Evolutionary conservation across 108 stramenopile genomes (phyloP).

Genomic region (Skeletonema tropicum): DNA sequence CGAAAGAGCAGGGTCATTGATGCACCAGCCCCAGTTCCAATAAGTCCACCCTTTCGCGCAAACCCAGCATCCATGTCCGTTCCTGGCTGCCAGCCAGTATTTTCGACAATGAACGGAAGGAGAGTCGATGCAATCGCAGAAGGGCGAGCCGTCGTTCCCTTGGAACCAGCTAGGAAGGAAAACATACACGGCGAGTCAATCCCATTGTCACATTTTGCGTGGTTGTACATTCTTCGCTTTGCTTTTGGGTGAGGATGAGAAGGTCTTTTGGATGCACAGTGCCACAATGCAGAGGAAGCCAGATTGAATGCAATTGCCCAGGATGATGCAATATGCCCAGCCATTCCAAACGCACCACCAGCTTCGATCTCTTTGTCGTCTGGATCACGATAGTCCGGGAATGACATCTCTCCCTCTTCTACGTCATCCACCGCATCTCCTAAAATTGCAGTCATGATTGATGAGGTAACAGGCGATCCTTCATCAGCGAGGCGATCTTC

Average conservation of each 20-base stretch:
- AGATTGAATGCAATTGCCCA: constrained; percentile 49
- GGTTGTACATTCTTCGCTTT: constrained; percentile 4
- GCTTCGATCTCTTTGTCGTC: constrained; percentile 1
- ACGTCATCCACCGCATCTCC: constrained; percentile 50
- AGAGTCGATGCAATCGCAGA: constrained; percentile 29
- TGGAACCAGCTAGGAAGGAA: constrained; percentile 47
- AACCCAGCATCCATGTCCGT: constrained; percentile 56
- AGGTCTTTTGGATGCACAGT: constrained; percentile 22
- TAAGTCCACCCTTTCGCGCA: constrained; percentile 49
- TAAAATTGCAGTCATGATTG: constrained; percentile 28
- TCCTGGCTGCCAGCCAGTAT: constrained; percentile 51
- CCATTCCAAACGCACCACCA: constrained; percentile 50
- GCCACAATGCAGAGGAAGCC: constrained; percentile 31
- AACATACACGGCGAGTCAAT: constrained; percentile 49
- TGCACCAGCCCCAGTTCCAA: constrained; percentile 38
- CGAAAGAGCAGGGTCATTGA: constrained; percentile 47
- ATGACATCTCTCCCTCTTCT: constrained; percentile 39
- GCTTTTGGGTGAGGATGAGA: background rate
- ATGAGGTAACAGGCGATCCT: background rate
- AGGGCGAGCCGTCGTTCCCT: constrained; percentile 42
- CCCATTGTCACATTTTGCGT: constrained; percentile 35
- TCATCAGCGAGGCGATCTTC: constrained; percentile 14
- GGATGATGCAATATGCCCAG: constrained; percentile 49
- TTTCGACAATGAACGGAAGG: constrained; percentile 44
- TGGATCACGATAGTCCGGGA: constrained; percentile 15